Percentiles rank a stretch among this genome's conserved stretches.
Evolutionary conservation across 148 eudicot species (phyloP).

Genomic region (Vaccinium myrtillus): DNA sequence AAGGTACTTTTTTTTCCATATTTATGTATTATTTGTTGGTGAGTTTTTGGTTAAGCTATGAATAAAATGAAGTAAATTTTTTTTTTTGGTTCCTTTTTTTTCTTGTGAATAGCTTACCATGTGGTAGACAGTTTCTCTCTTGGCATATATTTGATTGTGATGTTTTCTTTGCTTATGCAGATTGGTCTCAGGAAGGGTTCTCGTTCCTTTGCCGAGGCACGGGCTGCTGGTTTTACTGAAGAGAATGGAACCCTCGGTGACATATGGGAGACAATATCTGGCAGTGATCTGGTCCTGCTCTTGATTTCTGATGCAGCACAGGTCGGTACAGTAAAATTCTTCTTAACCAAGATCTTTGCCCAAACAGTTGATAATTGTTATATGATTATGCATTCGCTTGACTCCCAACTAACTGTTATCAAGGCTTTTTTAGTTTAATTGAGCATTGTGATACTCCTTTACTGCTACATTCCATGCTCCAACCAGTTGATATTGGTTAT

Average conservation of each 20-base stretch:
- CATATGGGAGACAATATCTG: constrained; percentile 77
- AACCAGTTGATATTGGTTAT: neutral
- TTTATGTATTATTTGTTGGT: neutral
- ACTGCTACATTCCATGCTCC: neutral
- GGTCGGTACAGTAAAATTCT: constrained; percentile 35
- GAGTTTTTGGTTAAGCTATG: neutral
- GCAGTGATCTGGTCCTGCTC: constrained; percentile 88
- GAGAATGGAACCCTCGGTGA: constrained; percentile 93
- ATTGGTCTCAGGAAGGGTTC: constrained; percentile 97
- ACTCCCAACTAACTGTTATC: neutral
- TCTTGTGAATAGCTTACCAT: neutral
- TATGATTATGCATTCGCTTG: neutral
- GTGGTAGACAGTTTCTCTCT: neutral
- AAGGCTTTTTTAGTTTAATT: neutral
- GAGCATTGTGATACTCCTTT: neutral
- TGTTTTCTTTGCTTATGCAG: constrained; percentile 31
- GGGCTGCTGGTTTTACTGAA: constrained; percentile 88
- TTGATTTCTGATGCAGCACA: constrained; percentile 97
- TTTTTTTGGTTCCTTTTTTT: neutral
- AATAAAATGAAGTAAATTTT: neutral
- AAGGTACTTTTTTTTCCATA: constrained; percentile 40
- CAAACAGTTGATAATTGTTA: neutral
- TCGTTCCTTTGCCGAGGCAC: constrained; percentile 86
- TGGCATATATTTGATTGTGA: neutral
- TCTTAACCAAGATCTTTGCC: neutral